Conservation (phyloP, 495 filamentous ascomycete genomes). For the Penicillium atrosanguineum region DNA sequence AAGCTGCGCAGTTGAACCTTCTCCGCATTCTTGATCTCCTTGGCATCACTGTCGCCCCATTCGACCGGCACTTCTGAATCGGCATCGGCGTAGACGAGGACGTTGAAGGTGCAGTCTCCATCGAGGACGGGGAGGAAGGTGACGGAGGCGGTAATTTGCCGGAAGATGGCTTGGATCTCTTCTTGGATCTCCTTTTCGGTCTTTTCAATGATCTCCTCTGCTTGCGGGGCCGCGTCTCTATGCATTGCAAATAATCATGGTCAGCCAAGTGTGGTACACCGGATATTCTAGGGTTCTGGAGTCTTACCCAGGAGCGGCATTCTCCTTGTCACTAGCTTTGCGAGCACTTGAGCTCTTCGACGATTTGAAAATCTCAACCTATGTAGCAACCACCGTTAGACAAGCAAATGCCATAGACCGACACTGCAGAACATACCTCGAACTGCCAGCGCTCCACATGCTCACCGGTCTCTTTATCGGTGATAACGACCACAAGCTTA, state of each 20-base stretch:
- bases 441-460: slow-evolving; percentile 98
- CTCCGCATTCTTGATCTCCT: slow-evolving; percentile 94
- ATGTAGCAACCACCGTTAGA: slow-evolving; percentile 7
- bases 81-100: slow-evolving; percentile 94
- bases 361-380: slow-evolving; percentile 70
- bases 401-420: not conserved
- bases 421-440: slow-evolving; percentile 57
- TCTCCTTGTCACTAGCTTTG: slow-evolving; percentile 60
- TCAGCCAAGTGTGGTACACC: not conserved
- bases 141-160: slow-evolving; percentile 96
- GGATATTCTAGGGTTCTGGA: not conserved
- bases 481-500: slow-evolving; percentile 94
- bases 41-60: slow-evolving; percentile 98
- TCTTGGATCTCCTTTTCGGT: slow-evolving; percentile 90
- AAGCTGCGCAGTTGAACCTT: slow-evolving; percentile 94
- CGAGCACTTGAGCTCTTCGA: slow-evolving; percentile 51
- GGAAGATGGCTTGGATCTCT: slow-evolving; percentile 93
- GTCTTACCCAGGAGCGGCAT: slow-evolving; percentile 54
- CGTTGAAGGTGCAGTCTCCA: slow-evolving; percentile 96
- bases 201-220: slow-evolving; percentile 58
- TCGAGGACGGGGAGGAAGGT: slow-evolving; percentile 93
- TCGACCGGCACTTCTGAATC: slow-evolving; percentile 96
- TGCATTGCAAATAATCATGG: slow-evolving; percentile 1
- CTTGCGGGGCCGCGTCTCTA: slow-evolving; percentile 33
- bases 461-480: slow-evolving; percentile 93